Percentiles rank a stretch among this genome's conserved stretches.
Conservation (phyloP, 805 yeast species). For the Candida multigemmis region DNA sequence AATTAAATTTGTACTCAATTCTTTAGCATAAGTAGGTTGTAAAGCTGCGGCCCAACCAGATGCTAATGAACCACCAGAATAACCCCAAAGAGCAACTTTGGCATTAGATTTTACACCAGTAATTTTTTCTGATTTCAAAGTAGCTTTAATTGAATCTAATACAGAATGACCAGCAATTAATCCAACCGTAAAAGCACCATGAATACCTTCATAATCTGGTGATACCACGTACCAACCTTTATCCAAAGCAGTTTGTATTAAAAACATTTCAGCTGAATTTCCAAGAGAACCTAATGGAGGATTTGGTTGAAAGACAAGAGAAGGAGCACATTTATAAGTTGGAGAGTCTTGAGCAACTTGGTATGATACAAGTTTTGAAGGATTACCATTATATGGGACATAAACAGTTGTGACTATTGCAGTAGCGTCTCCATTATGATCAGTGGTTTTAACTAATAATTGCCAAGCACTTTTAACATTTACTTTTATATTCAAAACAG, state of each 20-base stretch:
- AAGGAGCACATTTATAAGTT: slow-evolving; percentile 15
- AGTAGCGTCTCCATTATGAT: slow-evolving; percentile 14
- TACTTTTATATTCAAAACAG: slow-evolving; percentile 9
- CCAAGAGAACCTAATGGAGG: slow-evolving; percentile 5
- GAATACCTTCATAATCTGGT: slow-evolving; percentile 28
- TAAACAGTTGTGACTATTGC: slow-evolving; percentile 17
- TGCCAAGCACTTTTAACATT: slow-evolving; percentile 15
- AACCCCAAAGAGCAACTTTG: slow-evolving; percentile 21
- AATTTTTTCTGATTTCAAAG: slow-evolving; percentile 7
- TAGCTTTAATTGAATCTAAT: slow-evolving; percentile 21
- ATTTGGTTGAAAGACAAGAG: slow-evolving; percentile 11
- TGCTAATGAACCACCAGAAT: slow-evolving; percentile 31
- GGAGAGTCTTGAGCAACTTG: slow-evolving; percentile 23
- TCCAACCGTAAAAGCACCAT: slow-evolving; percentile 22
- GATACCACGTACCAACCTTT: slow-evolving; percentile 23
- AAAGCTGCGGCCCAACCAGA: slow-evolving; percentile 28
- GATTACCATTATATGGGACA: slow-evolving; percentile 19
- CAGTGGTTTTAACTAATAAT: slow-evolving; percentile 11
- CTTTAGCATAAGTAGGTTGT: slow-evolving; percentile 29
- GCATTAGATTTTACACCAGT: slow-evolving; percentile 13
- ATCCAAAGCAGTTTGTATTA: slow-evolving; percentile 10
- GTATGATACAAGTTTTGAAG: slow-evolving; percentile 15
- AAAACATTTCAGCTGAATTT: slow-evolving; percentile 8
- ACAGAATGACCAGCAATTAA: slow-evolving; percentile 19
- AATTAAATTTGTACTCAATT: slow-evolving; percentile 10